Conservation (phyloP, 1,284 basidiomycete genomes). For the Pyrrhoderma lamaoense region DNA sequence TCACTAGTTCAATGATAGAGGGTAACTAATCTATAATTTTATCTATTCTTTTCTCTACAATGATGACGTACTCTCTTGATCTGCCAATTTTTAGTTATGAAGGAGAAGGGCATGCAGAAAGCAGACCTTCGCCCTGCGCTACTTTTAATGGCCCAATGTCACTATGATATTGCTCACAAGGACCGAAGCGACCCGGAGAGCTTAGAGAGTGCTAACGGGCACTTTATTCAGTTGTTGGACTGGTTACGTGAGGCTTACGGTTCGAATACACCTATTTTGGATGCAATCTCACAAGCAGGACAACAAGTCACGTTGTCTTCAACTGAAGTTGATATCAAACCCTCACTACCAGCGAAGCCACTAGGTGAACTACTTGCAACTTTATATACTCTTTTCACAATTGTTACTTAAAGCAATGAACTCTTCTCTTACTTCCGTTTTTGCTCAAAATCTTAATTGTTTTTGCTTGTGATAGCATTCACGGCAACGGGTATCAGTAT, state of each 20-base stretch:
- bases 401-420: no score
- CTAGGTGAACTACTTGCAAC: no score
- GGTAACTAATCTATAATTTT: constrained; percentile 9
- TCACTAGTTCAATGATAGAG: constrained; percentile 11
- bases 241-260: constrained; percentile 15
- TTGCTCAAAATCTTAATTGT: no score
- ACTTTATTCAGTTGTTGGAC: constrained; percentile 10
- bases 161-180: constrained; percentile 13
- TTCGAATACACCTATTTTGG: constrained; percentile 2
- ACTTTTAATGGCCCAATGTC: constrained; percentile 14
- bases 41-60: not conserved
- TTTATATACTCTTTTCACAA: no score
- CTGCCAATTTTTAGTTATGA: constrained; percentile 9
- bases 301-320: not conserved
- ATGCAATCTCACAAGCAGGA: constrained; percentile 12
- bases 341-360: not conserved
- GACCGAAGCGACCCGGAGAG: constrained; percentile 1
- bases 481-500: no score
- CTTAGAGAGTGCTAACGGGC: constrained; percentile 1
- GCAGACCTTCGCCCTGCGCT: constrained; percentile 15
- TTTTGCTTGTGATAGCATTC: no score
- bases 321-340: not conserved
- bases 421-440: no score
- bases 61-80: not conserved
- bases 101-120: constrained; percentile 10